Percentiles rank a stretch among this genome's conserved stretches.
Conservation (phyloP, 169 alveolate species). For the Eimeria tenella region DNA sequence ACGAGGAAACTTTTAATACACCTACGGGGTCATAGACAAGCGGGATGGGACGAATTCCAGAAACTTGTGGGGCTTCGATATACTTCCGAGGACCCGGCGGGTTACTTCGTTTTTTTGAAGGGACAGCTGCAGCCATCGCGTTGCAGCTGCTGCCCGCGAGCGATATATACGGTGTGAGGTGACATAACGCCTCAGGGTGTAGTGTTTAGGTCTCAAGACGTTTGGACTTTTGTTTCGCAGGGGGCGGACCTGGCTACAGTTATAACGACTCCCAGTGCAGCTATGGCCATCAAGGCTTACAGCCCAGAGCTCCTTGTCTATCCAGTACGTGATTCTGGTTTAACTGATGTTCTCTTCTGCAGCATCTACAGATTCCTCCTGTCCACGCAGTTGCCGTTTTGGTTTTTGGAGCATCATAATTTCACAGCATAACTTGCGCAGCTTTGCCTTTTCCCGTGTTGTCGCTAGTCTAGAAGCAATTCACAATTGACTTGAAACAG, state of each 20-base stretch:
- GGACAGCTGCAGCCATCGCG: neutral
- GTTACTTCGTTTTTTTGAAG: neutral
- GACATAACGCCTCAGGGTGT: neutral
- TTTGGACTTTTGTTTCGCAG: constrained; percentile 14
- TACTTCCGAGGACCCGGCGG: too few relatives aligned
- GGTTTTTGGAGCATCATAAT: neutral
- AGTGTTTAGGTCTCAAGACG: neutral
- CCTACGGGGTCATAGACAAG: too few relatives aligned
- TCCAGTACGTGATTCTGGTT: constrained; percentile 81
- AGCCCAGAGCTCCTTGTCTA: constrained; percentile 96
- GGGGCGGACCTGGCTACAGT: constrained; percentile 95
- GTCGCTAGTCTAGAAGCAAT: neutral
- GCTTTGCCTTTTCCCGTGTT: neutral
- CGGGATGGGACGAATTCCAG: too few relatives aligned
- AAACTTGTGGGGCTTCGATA: too few relatives aligned
- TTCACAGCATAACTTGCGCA: neutral
- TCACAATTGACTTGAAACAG: neutral
- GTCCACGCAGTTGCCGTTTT: neutral
- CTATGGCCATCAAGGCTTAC: constrained; percentile 93
- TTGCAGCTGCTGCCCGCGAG: neutral
- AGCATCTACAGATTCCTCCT: neutral
- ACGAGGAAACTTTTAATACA: too few relatives aligned
- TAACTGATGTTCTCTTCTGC: neutral
- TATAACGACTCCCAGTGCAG: constrained; percentile 91
- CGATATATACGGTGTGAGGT: neutral